Evolutionary conservation across 164 flowering plant species (phyloP), one percentile per base, ranked within the genome.

Genomic region (Berberis thunbergii): DNA sequence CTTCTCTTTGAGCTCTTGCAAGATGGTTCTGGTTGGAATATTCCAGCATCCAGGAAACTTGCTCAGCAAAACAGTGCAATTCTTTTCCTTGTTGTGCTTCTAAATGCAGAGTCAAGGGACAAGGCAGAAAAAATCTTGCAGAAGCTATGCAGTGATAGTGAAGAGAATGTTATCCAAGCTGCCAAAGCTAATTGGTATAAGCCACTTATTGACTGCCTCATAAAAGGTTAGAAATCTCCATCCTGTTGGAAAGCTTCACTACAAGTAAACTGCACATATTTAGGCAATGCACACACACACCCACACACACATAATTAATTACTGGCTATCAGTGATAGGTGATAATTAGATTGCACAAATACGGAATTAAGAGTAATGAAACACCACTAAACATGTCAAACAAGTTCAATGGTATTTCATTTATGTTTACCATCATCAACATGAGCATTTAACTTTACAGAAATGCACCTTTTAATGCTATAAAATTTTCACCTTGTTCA

Each of bases 101-200:
- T 80, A 43, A 79, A 74, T 39, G 57, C 42, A 49, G 86, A 78
- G 57, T 79, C 86, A 60, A 79, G 82, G 48, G 83, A 77, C 66
- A 80, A 74, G 70, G 86, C 85, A 56, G 78, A 82, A 64, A 70
- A 59, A 49, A 87, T 87, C 45, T 64, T 87, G 66, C 52, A 66
- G 68, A 72, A 77, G 68, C 84, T 87, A 57, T 80, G 84, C 64
- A 80, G 79, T 48, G 69, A 76, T 49, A 79, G 83, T 67, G 88
- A 82, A 44, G 79, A 75, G 13, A 85, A 76, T 57, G 72, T 85
- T 75, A 46, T 70, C 64, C 62, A 45, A 50, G 83, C 79, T 61
- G 94, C 89, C 41, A 70, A 61, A 60, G 79, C 81, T 39, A 78
- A 75, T 44, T 87, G 89, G 89, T 84, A 73, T 63, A 77, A 76